Evolutionary conservation across 108 stramenopile species (phyloP), one percentile per base, ranked within the genome.

Genomic region (Stephanodiscus minutulus): DNA sequence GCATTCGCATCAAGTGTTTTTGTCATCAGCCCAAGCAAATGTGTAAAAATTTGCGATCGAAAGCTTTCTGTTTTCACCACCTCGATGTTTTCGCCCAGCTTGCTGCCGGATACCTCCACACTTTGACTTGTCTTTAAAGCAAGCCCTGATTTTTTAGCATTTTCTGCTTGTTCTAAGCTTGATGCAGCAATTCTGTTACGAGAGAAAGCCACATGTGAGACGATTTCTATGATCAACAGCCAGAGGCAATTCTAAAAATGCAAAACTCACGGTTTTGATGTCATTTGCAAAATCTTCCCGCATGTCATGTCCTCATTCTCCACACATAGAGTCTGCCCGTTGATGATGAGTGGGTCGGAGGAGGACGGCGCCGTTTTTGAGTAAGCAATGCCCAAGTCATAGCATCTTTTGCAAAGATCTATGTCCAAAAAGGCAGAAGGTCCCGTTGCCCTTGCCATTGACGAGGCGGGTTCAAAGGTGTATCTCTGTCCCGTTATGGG

Each of bases 401-500:
- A 90, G 66, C 93, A 90, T 25, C 81, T 44, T 39, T 84, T 82
- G 54, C 90, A 91, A 0, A 91, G 72, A 60, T 76, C 77, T 1
- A 74, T 63, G 24, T 56, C 55, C 55, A 56, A n/a, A n/a, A n/a
- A n/a, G n/a, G n/a, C n/a, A n/a, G n/a, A n/a, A n/a, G n/a, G n/a
- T n/a, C n/a, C n/a, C n/a, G n/a, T n/a, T n/a, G n/a, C n/a, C n/a
- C n/a, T n/a, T n/a, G n/a, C n/a, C n/a, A n/a, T n/a, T n/a, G n/a
- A n/a, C n/a, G n/a, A n/a, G n/a, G n/a, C n/a, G n/a, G n/a, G n/a
- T n/a, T n/a, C n/a, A 76, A 90, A 48, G 27, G 86, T 84, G 48
- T 82, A 93, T 8, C 89, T 64, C 18, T 68, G 64, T 18, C 73
- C 79, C 53, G 69, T 85, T 44, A 94, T 89, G 1, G 93, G 93